phyloP scores from a whole-genome alignment of 768 basidiomycete genomes.

The Roridomyces roridus region DNA sequence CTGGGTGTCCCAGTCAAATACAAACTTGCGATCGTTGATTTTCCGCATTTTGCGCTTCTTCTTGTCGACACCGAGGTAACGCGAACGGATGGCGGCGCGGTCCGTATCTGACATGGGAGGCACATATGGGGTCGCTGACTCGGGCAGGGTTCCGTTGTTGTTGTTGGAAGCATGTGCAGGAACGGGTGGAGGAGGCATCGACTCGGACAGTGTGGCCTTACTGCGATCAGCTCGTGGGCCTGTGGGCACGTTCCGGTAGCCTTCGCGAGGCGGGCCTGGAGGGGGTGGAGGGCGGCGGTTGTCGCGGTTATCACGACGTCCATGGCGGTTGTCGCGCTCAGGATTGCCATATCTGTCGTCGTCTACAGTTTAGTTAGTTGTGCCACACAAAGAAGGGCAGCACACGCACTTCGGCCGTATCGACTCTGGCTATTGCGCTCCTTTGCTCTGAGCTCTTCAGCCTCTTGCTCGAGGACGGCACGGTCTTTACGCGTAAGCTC shows the following conservation, averaged over 20 bases:
- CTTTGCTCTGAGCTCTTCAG: constrained; percentile 66
- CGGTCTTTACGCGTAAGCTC: constrained; percentile 67
- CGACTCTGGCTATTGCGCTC: constrained; percentile 45
- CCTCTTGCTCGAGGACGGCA: constrained; percentile 76
- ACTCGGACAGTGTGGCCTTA: constrained; percentile 42
- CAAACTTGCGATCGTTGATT: constrained; percentile 95
- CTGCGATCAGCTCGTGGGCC: constrained; percentile 82
- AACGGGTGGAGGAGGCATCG: constrained; percentile 41
- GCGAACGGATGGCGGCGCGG: constrained; percentile 82
- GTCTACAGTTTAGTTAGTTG: constrained; percentile 40
- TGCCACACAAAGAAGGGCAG: constrained; percentile 22
- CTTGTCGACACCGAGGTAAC: constrained; percentile 93
- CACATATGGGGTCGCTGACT: constrained; percentile 45
- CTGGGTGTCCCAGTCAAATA: constrained; percentile 98
- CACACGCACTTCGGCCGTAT: constrained; percentile 45
- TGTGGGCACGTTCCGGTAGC: constrained; percentile 78
- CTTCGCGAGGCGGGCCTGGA: constrained; percentile 41
- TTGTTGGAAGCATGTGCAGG: constrained; percentile 14
- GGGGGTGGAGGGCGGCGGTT: constrained; percentile 42
- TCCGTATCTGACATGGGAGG: constrained; percentile 84
- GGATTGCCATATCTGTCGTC: constrained; percentile 60
- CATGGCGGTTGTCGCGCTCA: constrained; percentile 52
- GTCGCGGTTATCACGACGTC: constrained; percentile 40
- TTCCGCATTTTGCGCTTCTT: constrained; percentile 95
- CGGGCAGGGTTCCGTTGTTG: constrained; percentile 28